Evolutionary conservation across 352 stramenopile genomes (phyloP).

Genomic region (Phytopythium delawarense): DNA sequence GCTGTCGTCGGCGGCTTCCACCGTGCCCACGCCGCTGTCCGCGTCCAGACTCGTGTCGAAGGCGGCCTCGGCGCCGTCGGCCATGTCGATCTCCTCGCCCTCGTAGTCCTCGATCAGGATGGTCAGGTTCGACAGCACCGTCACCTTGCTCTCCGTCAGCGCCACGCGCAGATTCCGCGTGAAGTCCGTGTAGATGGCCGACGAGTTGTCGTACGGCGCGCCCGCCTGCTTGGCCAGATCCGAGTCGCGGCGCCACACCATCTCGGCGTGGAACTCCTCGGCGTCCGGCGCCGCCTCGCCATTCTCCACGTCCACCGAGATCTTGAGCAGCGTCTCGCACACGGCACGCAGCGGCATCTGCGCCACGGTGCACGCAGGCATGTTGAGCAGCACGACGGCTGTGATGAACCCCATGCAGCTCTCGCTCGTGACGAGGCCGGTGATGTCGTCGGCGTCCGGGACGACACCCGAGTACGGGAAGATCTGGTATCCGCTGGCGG

Average conservation of each 20-base stretch:
- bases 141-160: slow-evolving; percentile 33
- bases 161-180: slow-evolving; percentile 34
- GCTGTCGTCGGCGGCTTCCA: slow-evolving; percentile 12
- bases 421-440: slow-evolving; percentile 36
- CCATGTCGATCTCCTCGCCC: slow-evolving; percentile 23
- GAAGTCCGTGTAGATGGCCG: slow-evolving; percentile 42
- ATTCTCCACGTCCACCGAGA: slow-evolving; percentile 36
- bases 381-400: slow-evolving; percentile 29
- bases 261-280: slow-evolving; percentile 38
- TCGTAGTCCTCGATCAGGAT: slow-evolving; percentile 24
- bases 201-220: slow-evolving; percentile 46
- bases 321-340: slow-evolving; percentile 64
- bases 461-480: slow-evolving; percentile 55
- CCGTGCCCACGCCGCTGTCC: slow-evolving; percentile 22
- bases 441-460: slow-evolving; percentile 29
- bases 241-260: slow-evolving; percentile 49
- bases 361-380: slow-evolving; percentile 46
- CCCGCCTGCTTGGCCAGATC: slow-evolving; percentile 42
- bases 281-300: slow-evolving; percentile 23
- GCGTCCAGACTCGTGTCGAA: slow-evolving; percentile 26
- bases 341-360: slow-evolving; percentile 46
- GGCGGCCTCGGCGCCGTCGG: slow-evolving; percentile 22
- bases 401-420: slow-evolving; percentile 52
- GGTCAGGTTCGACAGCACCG: slow-evolving; percentile 34
- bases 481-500: slow-evolving; percentile 47